Evolutionary conservation across 177 flowering plant species (phyloP).

Genomic region (Vitis hybrid): DNA sequence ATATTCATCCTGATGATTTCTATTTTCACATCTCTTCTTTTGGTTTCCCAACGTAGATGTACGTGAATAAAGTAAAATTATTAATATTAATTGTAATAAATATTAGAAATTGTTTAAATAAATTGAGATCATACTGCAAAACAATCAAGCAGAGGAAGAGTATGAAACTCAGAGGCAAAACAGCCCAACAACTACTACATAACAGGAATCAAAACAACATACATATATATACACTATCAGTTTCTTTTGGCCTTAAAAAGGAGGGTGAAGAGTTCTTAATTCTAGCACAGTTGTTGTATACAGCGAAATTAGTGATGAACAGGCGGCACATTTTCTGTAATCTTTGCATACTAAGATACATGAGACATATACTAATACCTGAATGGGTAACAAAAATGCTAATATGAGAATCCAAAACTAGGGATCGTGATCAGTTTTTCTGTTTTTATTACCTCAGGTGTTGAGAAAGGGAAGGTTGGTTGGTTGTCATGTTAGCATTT

Average conservation of each 20-base stretch:
- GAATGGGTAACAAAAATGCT: constrained; percentile 7
- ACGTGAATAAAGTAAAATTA: no score
- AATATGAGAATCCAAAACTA: constrained; percentile 16
- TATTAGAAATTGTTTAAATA: no score
- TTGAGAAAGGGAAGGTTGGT: not conserved
- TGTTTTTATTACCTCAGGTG: constrained; percentile 18
- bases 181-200: not conserved
- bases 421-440: not conserved
- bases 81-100: no score
- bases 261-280: constrained; percentile 1
- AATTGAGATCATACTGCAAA: no score
- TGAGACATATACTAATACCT: not conserved
- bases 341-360: constrained; percentile 7
- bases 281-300: constrained; percentile 10
- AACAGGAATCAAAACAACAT: not conserved
- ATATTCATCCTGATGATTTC: no score
- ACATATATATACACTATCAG: constrained; percentile 22
- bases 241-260: constrained; percentile 9
- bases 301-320: constrained; percentile 12
- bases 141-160: no score
- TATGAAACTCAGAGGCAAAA: no score
- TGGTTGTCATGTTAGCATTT: constrained; percentile 27
- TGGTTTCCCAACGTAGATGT: no score
- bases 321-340: constrained; percentile 3
- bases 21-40: no score